Base-by-base conservation (phyloP, 2,329 filamentous ascomycete species). In the Epichloe brachyelytri region DNA sequence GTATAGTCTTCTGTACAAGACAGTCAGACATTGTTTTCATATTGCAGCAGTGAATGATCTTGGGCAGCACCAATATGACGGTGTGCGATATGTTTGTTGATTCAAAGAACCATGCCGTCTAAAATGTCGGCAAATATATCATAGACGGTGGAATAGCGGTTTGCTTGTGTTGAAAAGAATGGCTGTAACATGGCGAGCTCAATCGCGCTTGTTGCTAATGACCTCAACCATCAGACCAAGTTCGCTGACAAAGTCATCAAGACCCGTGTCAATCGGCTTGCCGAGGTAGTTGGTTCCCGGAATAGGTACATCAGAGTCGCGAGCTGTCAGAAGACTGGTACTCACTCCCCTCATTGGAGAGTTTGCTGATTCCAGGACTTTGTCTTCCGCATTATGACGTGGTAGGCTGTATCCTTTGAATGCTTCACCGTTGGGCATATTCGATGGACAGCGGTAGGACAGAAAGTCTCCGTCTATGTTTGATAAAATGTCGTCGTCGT, bases 221-320 rank as follows among this genome's bases (percentile, higher is more conserved):
- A 70, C 64, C 34, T 71, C 68, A 11, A 71, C 72, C 61, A 79
- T 74, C 74, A 75, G 78, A 50, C 72, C 68, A 54, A 78, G 63
- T 59, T 79, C 76, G 48, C 56, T 65, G 41, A 62, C 65, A 54
- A 72, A 68, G 51, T 71, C 67, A 45, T 71, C 68, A 5, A 72
- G 57, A 20, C 65, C 66, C 4, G 64, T 61, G 46, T 69, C 67
- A 41, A 65, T 62, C 2, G 67, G 68, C 39, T 61, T 57, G 8
- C 62, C 63, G 2, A 71, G 60, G 15, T 68, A 55, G 53, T 62
- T 58, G 44, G 51, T 44, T 50, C 56, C 56, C 39, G 50, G 57
- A 1, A 61, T 49, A 4, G 56, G 30, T 6, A 59, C 49, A 19
- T 51, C 54, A 15, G 56, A 54, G 30, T 61, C 58, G 10, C 51